Evolutionary conservation across 179 eudicot species (phyloP), one percentile per base, ranked within the genome.

Genomic region (Beta lomatogona): DNA sequence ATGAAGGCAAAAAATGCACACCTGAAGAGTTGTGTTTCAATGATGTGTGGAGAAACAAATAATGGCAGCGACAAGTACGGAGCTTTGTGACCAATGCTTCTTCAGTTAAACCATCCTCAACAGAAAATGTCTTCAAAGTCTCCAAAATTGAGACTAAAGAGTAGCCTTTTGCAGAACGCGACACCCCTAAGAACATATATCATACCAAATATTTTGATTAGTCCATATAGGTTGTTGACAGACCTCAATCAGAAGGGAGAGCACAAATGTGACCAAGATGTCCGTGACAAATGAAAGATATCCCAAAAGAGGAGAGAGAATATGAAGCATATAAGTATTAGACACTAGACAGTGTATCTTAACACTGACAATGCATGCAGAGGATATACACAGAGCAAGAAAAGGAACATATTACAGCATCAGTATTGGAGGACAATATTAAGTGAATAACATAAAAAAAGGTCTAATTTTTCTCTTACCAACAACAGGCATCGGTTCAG

Each of bases 401-500:
- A 76, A 63, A 60, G n/a, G 50, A 61, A 53, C 28, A 36, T 41
- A 54, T 46, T 11, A 71, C 48, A 75, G 64, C 36, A 67, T 79
- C 60, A 71, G 21, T 6, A 52, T 50, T n/a, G 12, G 68, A 58
- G 65, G 41, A 73, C 70, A 73, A 58, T 21, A 57, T 58, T 28
- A 0, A 28, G n/a, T 22, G 9, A 9, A 64, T 61, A 71, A 44
- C 53, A 71, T 19, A 67, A 71, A 57, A 66, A 50, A 74, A 15
- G 0, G 16, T 50, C 41, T 46, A 21, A 71, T n/a, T 72, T 54
- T 55, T 60, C 82, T 78, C 90, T 83, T 97, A 97, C 99, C 99
- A 84, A 91, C 85, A 46, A 97, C 94, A 75, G 98, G 99, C 99
- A 97, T 97, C 68, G 99, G 98, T 76, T 97, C 98, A 65, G 99